Conservation (phyloP, 768 basidiomycete genomes). For the Lepiota venenata region DNA sequence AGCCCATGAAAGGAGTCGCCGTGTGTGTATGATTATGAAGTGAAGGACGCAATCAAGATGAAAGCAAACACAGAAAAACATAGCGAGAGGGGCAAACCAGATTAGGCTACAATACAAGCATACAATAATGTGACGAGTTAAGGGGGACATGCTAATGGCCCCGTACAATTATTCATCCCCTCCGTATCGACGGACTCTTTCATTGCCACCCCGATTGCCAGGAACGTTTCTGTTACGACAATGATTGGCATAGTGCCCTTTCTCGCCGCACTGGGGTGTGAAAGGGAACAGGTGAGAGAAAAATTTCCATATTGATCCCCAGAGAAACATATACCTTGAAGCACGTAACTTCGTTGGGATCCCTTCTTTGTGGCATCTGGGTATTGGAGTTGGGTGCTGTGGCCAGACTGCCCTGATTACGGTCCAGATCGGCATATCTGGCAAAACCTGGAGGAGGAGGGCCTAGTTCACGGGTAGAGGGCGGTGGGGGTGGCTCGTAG, state of each 20-base stretch:
- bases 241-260: conserved; percentile 94
- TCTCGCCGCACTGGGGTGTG: conserved; percentile 70
- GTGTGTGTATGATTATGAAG: background rate
- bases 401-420: conserved; percentile 39
- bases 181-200: conserved; percentile 38
- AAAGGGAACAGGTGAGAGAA: conserved; percentile 8
- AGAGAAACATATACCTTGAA: conserved; percentile 63
- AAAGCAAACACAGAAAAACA: background rate
- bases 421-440: conserved; percentile 75
- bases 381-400: conserved; percentile 20
- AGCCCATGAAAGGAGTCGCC: conserved; percentile 59
- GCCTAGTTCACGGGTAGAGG: conserved; percentile 75
- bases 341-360: conserved; percentile 81
- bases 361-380: conserved; percentile 51
- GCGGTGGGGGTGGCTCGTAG: conserved; percentile 75
- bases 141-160: background rate
- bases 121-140: background rate
- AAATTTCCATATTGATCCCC: background rate
- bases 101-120: background rate
- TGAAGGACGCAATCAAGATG: background rate
- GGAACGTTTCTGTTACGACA: conserved; percentile 90
- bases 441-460: conserved; percentile 93
- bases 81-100: too few relatives aligned
- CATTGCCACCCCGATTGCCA: conserved; percentile 84
- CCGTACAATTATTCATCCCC: conserved; percentile 16